Conservation (phyloP, 371 early-diverging fungal species). For the Coemansia sp. region DNA sequence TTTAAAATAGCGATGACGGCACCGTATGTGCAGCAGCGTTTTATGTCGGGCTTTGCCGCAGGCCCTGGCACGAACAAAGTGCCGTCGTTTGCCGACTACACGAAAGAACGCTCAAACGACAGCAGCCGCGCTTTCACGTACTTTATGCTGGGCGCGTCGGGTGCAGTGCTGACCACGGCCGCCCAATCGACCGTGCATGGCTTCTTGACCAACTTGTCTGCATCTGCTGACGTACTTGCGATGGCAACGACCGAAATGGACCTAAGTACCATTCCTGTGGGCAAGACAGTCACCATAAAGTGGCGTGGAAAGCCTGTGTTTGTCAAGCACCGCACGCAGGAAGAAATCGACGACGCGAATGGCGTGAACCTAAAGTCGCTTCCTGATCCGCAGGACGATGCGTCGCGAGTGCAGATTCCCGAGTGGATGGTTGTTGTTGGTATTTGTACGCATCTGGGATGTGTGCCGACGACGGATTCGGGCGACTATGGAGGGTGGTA, state of each 20-base stretch:
- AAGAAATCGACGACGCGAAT: slow-evolving; percentile 94
- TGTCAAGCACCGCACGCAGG: slow-evolving; percentile 93
- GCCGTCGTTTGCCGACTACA: slow-evolving; percentile 54
- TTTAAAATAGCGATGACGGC: slow-evolving; percentile 18
- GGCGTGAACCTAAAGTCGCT: slow-evolving; percentile 72
- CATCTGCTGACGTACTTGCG: slow-evolving; percentile 96
- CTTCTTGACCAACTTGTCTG: slow-evolving; percentile 87
- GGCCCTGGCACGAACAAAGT: slow-evolving; percentile 50
- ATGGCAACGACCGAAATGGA: slow-evolving; percentile 97
- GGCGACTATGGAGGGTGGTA: slow-evolving; percentile 99
- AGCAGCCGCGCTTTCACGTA: slow-evolving; percentile 84
- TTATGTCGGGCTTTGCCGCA: slow-evolving; percentile 52
- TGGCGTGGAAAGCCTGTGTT: slow-evolving; percentile 99
- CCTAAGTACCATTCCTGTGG: slow-evolving; percentile 87
- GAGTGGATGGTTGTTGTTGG: slow-evolving; percentile 98
- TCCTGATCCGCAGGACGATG: slow-evolving; percentile 91
- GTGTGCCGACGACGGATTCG: slow-evolving; percentile 97
- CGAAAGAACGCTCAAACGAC: slow-evolving; percentile 60
- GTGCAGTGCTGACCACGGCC: slow-evolving; percentile 79
- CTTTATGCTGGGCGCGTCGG: slow-evolving; percentile 92
- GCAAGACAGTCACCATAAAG: slow-evolving; percentile 95
- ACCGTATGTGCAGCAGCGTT: slow-evolving; percentile 50
- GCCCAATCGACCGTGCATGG: slow-evolving; percentile 92
- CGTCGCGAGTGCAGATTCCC: slow-evolving; percentile 87
- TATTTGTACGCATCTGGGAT: slow-evolving; percentile 98